Percentiles rank a stretch among this genome's conserved stretches.
phyloP scores from a whole-genome alignment of 345 rosid genomes.

The Erodium maritimum region DNA sequence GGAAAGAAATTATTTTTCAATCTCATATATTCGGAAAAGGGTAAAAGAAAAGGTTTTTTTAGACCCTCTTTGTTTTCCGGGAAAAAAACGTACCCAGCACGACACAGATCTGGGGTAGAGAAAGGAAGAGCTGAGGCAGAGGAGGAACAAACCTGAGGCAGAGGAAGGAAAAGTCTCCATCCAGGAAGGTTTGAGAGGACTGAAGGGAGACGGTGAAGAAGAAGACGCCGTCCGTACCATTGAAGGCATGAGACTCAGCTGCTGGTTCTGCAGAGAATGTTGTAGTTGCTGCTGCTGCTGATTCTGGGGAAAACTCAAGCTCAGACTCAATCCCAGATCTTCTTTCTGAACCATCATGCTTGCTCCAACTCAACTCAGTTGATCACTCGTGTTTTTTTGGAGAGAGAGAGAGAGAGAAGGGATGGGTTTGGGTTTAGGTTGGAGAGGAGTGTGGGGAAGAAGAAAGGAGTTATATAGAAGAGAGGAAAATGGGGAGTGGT shows the following conservation, averaged over 20 bases:
- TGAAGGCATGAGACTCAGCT: slow-evolving; percentile 48
- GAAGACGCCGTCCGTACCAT: slow-evolving; percentile 17
- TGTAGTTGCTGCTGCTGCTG: slow-evolving; percentile 6
- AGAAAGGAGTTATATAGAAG: slow-evolving; percentile 32
- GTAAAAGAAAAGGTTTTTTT: too few relatives aligned
- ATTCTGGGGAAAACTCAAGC: slow-evolving; percentile 45
- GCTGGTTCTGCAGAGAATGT: slow-evolving; percentile 14
- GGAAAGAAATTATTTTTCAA: too few relatives aligned
- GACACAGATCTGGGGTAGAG: slow-evolving; percentile 7
- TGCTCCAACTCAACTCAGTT: neutral
- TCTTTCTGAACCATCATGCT: slow-evolving; percentile 54
- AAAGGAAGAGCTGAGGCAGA: neutral
- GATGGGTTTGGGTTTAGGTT: neutral
- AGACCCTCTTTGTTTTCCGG: too few relatives aligned
- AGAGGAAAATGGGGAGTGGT: slow-evolving; percentile 12
- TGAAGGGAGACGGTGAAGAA: slow-evolving; percentile 20
- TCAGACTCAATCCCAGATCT: slow-evolving; percentile 68
- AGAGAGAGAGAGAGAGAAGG: neutral
- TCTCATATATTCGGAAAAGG: too few relatives aligned
- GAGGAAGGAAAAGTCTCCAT: slow-evolving; percentile 35
- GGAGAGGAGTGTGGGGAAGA: neutral
- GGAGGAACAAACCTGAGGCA: slow-evolving; percentile 32
- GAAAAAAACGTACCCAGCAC: neutral
- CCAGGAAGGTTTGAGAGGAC: slow-evolving; percentile 42
- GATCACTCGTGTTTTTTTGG: too few relatives aligned